Conservation (phyloP, 164 flowering plant genomes). For the Saururus chinensis region DNA sequence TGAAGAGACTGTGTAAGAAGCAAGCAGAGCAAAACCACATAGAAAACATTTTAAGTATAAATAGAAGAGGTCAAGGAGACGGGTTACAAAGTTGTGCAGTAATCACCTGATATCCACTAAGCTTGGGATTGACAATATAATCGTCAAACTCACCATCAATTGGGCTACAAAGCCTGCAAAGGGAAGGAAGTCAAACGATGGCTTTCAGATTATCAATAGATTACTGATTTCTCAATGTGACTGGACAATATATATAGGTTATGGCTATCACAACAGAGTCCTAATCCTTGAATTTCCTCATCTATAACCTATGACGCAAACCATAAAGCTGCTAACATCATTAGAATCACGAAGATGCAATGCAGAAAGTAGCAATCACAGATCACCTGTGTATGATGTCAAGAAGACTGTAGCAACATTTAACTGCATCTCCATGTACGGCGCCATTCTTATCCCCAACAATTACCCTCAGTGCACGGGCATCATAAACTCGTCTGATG, state of each 20-base stretch:
- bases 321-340: neutral
- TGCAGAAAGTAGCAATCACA: neutral
- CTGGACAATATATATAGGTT: neutral
- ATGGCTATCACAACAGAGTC: too few relatives aligned
- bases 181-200: slow-evolving; percentile 1
- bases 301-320: neutral
- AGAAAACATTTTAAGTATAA: neutral
- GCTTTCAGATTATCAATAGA: neutral
- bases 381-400: slow-evolving; percentile 68
- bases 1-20: slow-evolving; percentile 72
- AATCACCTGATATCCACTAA: slow-evolving; percentile 93
- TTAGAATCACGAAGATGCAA: neutral
- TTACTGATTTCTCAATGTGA: too few relatives aligned
- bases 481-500: slow-evolving; percentile 73
- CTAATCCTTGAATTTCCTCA: neutral
- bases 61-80: too few relatives aligned
- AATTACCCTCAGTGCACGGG: slow-evolving; percentile 89
- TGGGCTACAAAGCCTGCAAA: slow-evolving; percentile 84
- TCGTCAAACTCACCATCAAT: slow-evolving; percentile 96
- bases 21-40: neutral
- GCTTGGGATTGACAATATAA: slow-evolving; percentile 91
- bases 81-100: neutral
- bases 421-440: slow-evolving; percentile 85
- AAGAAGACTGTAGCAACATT: slow-evolving; percentile 81
- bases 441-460: slow-evolving; percentile 92